phyloP scores from a whole-genome alignment of 225 moss, liverwort and hornwort species.

The Asterella californica region DNA sequence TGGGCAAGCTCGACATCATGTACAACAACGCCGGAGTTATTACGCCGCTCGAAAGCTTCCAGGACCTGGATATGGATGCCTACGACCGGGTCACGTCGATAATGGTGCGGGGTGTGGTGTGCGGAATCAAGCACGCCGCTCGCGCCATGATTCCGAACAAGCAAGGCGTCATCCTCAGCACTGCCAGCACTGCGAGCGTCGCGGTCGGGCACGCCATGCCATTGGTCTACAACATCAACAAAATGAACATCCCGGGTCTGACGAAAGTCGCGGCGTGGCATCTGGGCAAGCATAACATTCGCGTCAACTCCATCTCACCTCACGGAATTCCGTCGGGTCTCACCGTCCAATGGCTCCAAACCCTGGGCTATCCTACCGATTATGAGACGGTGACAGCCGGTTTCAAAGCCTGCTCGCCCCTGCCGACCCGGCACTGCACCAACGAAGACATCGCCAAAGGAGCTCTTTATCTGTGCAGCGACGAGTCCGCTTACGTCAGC shows the following conservation, averaged over 20 bases:
- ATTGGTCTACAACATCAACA: constrained; percentile 15
- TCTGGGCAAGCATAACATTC: constrained; percentile 25
- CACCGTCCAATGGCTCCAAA: background rate
- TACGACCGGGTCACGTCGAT: constrained; percentile 17
- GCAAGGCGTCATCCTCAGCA: constrained; percentile 20
- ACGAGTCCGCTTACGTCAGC: constrained; percentile 23
- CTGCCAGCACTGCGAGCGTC: background rate
- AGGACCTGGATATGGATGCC: constrained; percentile 10
- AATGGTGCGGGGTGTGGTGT: constrained; percentile 8
- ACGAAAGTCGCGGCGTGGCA: constrained; percentile 13
- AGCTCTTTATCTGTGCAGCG: constrained; percentile 27
- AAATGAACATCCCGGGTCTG: constrained; percentile 5
- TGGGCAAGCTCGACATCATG: constrained; percentile 33
- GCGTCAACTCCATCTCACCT: constrained; percentile 16
- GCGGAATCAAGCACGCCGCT: constrained; percentile 28
- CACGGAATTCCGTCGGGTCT: background rate
- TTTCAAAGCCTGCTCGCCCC: background rate
- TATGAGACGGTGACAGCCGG: background rate
- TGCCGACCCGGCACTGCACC: background rate
- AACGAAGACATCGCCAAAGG: constrained; percentile 18
- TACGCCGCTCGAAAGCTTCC: background rate
- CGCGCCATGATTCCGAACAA: constrained; percentile 16
- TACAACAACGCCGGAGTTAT: constrained; percentile 6
- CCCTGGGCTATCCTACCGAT: background rate
- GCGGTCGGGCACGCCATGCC: background rate